These are phyloP conservation scores for Metschnikowia colocasiae DNA, from an alignment of 805 yeast genomes.

Conservation along the genomic window DNA sequence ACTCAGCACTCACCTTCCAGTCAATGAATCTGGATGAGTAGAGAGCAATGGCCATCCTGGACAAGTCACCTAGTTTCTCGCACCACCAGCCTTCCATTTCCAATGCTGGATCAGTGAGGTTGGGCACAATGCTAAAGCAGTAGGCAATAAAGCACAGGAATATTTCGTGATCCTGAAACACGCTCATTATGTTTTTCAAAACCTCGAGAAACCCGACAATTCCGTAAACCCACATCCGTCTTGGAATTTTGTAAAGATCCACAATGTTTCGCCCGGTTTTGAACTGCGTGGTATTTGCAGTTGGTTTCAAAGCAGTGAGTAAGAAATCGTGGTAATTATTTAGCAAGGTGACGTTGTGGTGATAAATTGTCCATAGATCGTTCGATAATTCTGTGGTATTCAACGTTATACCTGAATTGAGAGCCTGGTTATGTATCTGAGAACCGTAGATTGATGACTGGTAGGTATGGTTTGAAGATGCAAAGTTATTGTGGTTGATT, in stretches of 20 bases:
- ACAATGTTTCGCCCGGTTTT: slow-evolving; percentile 76
- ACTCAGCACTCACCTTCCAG: slow-evolving; percentile 80
- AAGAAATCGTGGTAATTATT: slow-evolving; percentile 72
- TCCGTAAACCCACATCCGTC: slow-evolving; percentile 84
- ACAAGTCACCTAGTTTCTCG: slow-evolving; percentile 80
- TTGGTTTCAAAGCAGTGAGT: slow-evolving; percentile 65
- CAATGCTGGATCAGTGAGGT: slow-evolving; percentile 50
- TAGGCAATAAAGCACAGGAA: slow-evolving; percentile 71
- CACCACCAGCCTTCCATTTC: slow-evolving; percentile 75
- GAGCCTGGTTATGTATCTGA: slow-evolving; percentile 11
- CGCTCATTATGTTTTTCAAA: slow-evolving; percentile 66
- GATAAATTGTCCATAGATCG: slow-evolving; percentile 69
- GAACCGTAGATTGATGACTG: slow-evolving; percentile 15
- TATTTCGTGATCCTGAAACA: slow-evolving; percentile 73
- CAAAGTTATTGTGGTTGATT: slow-evolving; percentile 35
- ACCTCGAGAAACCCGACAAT: slow-evolving; percentile 78
- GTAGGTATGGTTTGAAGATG: slow-evolving; percentile 32
- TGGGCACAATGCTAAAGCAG: slow-evolving; percentile 59
- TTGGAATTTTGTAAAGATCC: slow-evolving; percentile 70
- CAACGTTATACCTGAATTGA: slow-evolving; percentile 20
- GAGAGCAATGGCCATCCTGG: slow-evolving; percentile 83
- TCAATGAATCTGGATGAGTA: slow-evolving; percentile 77
- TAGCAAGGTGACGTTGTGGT: slow-evolving; percentile 58
- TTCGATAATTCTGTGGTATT: slow-evolving; percentile 49
- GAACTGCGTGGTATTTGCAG: slow-evolving; percentile 46